Conservation (phyloP, 2,329 filamentous ascomycete species). For the Apiospora pterosperma region DNA sequence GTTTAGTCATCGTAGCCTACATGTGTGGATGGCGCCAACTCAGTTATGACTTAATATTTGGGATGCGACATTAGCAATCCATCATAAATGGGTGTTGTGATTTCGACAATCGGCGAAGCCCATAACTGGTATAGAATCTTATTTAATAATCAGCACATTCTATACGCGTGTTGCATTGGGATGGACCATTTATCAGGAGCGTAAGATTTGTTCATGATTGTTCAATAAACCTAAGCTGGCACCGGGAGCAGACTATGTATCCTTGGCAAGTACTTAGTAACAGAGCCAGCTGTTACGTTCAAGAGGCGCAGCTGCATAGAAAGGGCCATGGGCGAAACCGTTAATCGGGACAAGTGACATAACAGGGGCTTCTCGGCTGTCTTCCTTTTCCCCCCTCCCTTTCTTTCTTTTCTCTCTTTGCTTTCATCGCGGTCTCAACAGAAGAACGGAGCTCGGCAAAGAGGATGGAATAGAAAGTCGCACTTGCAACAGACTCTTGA, state of each 20-base stretch:
- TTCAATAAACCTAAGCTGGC: not conserved
- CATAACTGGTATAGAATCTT: not conserved
- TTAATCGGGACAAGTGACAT: not conserved
- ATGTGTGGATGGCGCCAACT: too few relatives aligned
- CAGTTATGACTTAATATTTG: not conserved
- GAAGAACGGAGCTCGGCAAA: not conserved
- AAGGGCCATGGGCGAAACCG: not conserved
- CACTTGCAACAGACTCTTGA: not conserved
- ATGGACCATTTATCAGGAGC: not conserved
- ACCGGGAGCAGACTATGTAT: too few relatives aligned
- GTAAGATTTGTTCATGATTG: not conserved
- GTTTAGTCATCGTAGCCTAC: not conserved
- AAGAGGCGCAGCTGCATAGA: not conserved
- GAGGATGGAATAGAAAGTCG: not conserved
- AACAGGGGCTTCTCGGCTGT: not conserved
- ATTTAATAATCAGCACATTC: not conserved
- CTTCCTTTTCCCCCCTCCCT: too few relatives aligned
- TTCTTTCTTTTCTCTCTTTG: too few relatives aligned
- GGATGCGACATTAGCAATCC: not conserved
- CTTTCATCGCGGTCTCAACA: too few relatives aligned
- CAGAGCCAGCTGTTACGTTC: too few relatives aligned
- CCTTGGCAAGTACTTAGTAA: too few relatives aligned
- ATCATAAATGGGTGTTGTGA: not conserved
- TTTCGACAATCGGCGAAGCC: not conserved
- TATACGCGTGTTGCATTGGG: not conserved